Evolutionary conservation across 306 rosid species (phyloP).

Genomic region (Purshia tridentata): DNA sequence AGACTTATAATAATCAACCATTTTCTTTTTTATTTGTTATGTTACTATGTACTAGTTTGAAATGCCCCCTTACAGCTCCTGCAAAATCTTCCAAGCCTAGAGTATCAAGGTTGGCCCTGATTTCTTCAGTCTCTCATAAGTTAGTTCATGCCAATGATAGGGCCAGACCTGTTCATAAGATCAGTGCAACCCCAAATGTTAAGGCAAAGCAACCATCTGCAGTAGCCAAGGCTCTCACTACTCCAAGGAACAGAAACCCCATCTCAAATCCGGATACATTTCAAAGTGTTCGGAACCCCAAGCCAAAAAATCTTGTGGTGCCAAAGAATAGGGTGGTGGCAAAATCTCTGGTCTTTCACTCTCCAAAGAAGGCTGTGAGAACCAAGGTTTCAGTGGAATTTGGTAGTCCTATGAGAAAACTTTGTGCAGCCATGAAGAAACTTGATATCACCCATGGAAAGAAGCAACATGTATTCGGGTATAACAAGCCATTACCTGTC

Average conservation of each 20-base stretch:
- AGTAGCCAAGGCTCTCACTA: conserved; percentile 61
- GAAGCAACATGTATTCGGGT: conserved; percentile 42
- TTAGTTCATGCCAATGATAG: conserved; percentile 34
- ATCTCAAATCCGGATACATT: conserved; percentile 55
- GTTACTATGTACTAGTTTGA: conserved; percentile 50
- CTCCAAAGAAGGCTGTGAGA: conserved; percentile 65
- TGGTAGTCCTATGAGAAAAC: conserved; percentile 51
- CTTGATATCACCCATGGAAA: conserved; percentile 58
- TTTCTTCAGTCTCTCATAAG: conserved; percentile 65
- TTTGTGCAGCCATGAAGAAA: conserved; percentile 77
- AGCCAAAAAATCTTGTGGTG: conserved; percentile 37
- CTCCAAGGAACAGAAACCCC: conserved; percentile 73
- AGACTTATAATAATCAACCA: background rate
- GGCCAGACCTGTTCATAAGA: conserved; percentile 44
- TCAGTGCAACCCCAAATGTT: conserved; percentile 54
- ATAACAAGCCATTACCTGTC: conserved; percentile 39
- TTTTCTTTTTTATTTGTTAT: conserved; percentile 23
- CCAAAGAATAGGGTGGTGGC: conserved; percentile 62
- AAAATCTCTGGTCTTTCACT: conserved; percentile 67
- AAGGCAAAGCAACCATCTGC: conserved; percentile 55
- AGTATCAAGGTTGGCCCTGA: conserved; percentile 63
- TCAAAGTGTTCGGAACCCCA: conserved; percentile 70
- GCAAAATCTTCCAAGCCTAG: conserved; percentile 66
- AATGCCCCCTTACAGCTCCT: conserved; percentile 84
- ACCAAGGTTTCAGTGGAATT: conserved; percentile 43